Conservation (phyloP, 2,329 filamentous ascomycete genomes). For the Penicillium sp. region DNA sequence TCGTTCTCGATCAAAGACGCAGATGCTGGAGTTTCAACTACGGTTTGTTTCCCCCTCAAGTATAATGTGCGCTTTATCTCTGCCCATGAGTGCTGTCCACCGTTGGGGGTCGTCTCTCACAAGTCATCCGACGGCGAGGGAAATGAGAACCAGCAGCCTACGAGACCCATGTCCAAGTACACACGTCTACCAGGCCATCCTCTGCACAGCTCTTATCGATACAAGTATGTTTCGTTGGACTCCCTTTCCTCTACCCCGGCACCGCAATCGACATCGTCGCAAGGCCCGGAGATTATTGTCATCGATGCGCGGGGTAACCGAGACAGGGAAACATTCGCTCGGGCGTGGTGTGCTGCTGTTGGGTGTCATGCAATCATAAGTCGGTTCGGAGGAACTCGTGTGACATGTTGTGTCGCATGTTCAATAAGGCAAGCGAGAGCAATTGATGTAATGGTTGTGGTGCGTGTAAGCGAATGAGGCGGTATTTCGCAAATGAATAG, state of each 20-base stretch:
- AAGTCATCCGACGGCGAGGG: neutral
- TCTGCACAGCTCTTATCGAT: conserved; percentile 38
- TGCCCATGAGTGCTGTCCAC: conserved; percentile 54
- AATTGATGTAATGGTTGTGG: conserved; percentile 39
- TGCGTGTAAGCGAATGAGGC: conserved; percentile 37
- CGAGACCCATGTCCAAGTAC: conserved; percentile 13
- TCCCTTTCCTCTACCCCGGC: conserved; percentile 22
- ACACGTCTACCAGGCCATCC: conserved; percentile 41
- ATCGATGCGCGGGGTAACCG: conserved; percentile 38
- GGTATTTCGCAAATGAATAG: neutral
- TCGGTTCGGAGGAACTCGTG: conserved; percentile 39
- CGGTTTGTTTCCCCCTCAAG: conserved; percentile 43
- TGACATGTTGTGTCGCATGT: conserved; percentile 37
- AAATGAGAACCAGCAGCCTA: conserved; percentile 1
- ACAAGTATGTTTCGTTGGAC: conserved; percentile 33
- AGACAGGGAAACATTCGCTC: conserved; percentile 42
- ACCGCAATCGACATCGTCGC: conserved; percentile 11
- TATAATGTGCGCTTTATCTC: conserved; percentile 57
- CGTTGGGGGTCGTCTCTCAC: conserved; percentile 34
- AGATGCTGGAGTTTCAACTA: conserved; percentile 13
- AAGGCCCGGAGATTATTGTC: conserved; percentile 29
- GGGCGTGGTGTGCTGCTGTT: conserved; percentile 47
- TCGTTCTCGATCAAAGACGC: conserved; percentile 26
- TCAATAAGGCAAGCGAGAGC: conserved; percentile 44
- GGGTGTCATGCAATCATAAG: conserved; percentile 45